Conservation (phyloP, 306 rosid genomes). For the Malus fusca region DNA sequence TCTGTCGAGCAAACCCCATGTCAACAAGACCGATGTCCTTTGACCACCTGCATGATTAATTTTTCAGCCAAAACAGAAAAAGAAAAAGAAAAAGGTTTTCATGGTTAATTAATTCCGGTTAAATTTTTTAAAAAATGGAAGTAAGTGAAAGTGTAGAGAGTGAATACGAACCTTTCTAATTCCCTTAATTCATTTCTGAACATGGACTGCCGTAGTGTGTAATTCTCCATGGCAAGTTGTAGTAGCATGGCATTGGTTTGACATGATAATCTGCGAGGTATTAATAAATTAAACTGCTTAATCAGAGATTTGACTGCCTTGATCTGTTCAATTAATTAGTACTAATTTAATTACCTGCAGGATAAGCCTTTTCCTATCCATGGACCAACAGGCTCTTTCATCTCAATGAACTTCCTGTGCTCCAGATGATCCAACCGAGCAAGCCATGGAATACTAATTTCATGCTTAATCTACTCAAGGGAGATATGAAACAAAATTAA, state of each 20-base stretch:
- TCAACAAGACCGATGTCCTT: constrained; percentile 26
- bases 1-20: constrained; percentile 61
- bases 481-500: background rate
- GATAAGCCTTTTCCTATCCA: constrained; percentile 38
- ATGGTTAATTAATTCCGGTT: too few relatives aligned
- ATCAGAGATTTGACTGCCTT: background rate
- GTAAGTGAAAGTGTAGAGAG: background rate
- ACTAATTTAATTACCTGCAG: constrained; percentile 14
- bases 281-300: background rate
- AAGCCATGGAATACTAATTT: constrained; percentile 42
- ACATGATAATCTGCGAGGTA: constrained; percentile 14
- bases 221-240: constrained; percentile 34
- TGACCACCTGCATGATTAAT: constrained; percentile 29
- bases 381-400: constrained; percentile 20
- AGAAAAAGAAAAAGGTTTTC: too few relatives aligned
- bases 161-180: constrained; percentile 19
- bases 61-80: background rate
- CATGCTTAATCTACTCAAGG: constrained; percentile 34
- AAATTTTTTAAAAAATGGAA: too few relatives aligned
- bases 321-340: background rate
- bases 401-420: constrained; percentile 47
- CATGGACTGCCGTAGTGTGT: constrained; percentile 25
- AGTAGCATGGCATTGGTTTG: constrained; percentile 19
- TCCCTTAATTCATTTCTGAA: constrained; percentile 40
- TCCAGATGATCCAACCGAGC: constrained; percentile 60